Evolutionary conservation across 2,329 filamentous ascomycete species (phyloP), one percentile per base, ranked within the genome.

Genomic region (Coleophoma crateriformis): DNA sequence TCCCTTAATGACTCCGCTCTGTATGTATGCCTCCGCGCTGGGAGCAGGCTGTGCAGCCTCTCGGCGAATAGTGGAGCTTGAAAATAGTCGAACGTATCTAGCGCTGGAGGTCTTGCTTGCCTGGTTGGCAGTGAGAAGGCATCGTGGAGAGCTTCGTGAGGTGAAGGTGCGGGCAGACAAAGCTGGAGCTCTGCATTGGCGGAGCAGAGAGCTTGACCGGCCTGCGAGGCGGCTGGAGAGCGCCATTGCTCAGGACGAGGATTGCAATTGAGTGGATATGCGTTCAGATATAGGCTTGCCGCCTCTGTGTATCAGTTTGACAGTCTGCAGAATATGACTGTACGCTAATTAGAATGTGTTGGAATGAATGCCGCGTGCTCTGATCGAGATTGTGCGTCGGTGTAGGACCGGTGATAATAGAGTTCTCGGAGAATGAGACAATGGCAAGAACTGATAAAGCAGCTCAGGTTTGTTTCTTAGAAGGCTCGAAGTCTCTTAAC

Each of bases 1-100:
- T 51, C 79, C 85, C 69, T 90, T 87, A 66, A 96, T 85, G 52
- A 84, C 87, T 61, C 90, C 91, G 71, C 89, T 95, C 66, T 90
- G 84, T 61, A 96, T 76, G 71, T 96, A 96, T 54, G 91, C 88
- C 72, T 91, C 84, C 47, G 90, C 81, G 65, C 87, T 88, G 49
- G 90, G 89, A 47, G 88, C 85, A 57, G 83, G 75, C 69, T 94
- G 81, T 44, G 78, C 71, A 48, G 64, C 56, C 40, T 61, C 52
- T 43, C 43, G 53, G 38, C 48, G 52, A 35, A 59, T 43, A 5
- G 50, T 49, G 11, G 59, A 62, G 56, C 54, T 62, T 12, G 64
- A 63, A 51, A 67, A 65, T 34, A 60, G 57, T 41, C 63, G 59
- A 40, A 58, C 51, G 47, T 54, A 58, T 50, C 56, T 52, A 34